Evolutionary conservation across 2,329 filamentous ascomycete species (phyloP).

Genomic region (Beauveria pseudobassiana): DNA sequence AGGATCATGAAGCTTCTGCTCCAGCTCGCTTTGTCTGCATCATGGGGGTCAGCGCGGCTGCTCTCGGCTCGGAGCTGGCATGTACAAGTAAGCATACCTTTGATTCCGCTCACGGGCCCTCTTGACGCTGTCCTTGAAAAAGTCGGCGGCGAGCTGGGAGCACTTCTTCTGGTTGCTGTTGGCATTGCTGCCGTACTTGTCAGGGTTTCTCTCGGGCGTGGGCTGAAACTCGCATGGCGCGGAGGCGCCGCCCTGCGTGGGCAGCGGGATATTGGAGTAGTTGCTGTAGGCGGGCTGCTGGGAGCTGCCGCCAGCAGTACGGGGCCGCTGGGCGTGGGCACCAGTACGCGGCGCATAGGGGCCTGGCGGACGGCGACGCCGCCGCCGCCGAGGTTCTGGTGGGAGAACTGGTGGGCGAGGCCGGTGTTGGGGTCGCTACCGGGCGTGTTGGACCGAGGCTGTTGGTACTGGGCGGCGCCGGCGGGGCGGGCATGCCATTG

Average conservation of each 20-base stretch:
- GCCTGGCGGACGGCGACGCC: slow-evolving; percentile 62
- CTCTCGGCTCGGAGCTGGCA: neutral
- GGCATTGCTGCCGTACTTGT: slow-evolving; percentile 60
- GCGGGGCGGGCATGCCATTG: slow-evolving; percentile 36
- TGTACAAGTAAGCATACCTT: slow-evolving; percentile 50
- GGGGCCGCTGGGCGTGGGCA: slow-evolving; percentile 68
- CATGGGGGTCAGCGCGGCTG: neutral
- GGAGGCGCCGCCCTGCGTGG: slow-evolving; percentile 42
- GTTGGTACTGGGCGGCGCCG: slow-evolving; percentile 31
- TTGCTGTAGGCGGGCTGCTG: slow-evolving; percentile 56
- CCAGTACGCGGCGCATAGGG: slow-evolving; percentile 60
- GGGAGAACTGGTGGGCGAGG: slow-evolving; percentile 90
- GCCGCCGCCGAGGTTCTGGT: slow-evolving; percentile 83
- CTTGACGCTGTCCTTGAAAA: slow-evolving; percentile 98
- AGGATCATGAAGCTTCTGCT: slow-evolving; percentile 73
- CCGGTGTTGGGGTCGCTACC: slow-evolving; percentile 82
- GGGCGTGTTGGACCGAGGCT: slow-evolving; percentile 45
- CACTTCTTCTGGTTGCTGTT: slow-evolving; percentile 67
- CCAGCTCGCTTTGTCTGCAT: slow-evolving; percentile 79
- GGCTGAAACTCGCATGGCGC: slow-evolving; percentile 67
- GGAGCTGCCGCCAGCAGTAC: slow-evolving; percentile 67
- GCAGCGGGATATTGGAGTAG: slow-evolving; percentile 60
- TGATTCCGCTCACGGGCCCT: slow-evolving; percentile 90
- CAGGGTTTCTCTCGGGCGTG: slow-evolving; percentile 79
- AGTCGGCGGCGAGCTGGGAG: slow-evolving; percentile 68